These are phyloP conservation scores for Aureobasidium leucospermi DNA, from an alignment of 2,329 filamentous ascomycete species.

Conservation along the genomic window DNA sequence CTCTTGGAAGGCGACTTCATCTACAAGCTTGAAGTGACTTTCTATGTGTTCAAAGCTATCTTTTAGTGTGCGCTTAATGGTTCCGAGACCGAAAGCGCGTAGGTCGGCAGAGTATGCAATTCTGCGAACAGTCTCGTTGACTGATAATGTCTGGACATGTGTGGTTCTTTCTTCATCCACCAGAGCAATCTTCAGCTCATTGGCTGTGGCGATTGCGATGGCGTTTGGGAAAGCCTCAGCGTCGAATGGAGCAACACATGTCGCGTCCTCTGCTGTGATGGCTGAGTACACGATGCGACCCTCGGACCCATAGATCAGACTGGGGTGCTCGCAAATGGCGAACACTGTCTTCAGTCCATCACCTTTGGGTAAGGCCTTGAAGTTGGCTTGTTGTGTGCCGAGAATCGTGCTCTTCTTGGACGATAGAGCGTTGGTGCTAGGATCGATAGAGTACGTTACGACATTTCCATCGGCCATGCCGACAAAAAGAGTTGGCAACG, in stretches of 20 bases:
- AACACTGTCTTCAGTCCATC: slow-evolving; percentile 70
- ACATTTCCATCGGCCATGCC: slow-evolving; percentile 91
- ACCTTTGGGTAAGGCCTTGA: slow-evolving; percentile 67
- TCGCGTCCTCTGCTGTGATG: slow-evolving; percentile 80
- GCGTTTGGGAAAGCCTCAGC: slow-evolving; percentile 71
- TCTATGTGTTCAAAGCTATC: slow-evolving; percentile 66
- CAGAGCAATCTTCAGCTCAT: slow-evolving; percentile 68
- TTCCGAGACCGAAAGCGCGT: slow-evolving; percentile 79
- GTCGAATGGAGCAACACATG: slow-evolving; percentile 75
- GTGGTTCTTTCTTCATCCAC: slow-evolving; percentile 82
- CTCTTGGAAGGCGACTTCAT: slow-evolving; percentile 79
- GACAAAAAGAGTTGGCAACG: slow-evolving; percentile 71
- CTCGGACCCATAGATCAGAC: slow-evolving; percentile 83
- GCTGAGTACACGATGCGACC: slow-evolving; percentile 87
- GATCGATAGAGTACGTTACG: slow-evolving; percentile 69
- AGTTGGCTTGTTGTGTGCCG: slow-evolving; percentile 74
- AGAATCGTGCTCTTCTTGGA: slow-evolving; percentile 74
- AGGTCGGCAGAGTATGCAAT: slow-evolving; percentile 76
- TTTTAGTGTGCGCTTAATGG: slow-evolving; percentile 65
- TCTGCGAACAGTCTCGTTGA: slow-evolving; percentile 76
- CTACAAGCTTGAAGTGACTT: slow-evolving; percentile 80
- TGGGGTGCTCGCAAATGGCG: slow-evolving; percentile 88
- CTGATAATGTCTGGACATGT: slow-evolving; percentile 71
- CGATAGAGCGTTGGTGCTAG: slow-evolving; percentile 54
- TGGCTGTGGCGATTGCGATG: slow-evolving; percentile 71